Base-by-base conservation (phyloP, 2,329 filamentous ascomycete species). In the Aspergillus pseudonomiae region DNA sequence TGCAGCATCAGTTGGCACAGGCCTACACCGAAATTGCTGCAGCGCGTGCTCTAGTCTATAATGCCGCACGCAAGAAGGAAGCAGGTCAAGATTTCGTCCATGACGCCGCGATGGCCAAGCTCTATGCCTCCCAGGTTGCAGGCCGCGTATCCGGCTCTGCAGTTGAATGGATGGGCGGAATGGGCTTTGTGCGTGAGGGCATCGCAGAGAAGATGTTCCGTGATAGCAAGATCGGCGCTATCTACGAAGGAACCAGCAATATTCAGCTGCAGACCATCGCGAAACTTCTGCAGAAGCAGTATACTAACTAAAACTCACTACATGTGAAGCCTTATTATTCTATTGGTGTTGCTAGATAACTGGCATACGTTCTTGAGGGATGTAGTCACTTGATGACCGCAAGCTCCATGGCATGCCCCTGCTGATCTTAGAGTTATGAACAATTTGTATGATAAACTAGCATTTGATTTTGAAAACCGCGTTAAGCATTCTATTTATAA, bases 101-200 rank as follows among this genome's bases (percentile, higher is more conserved):
- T 77, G 95, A 99, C 74, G 95, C 95, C 11, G 95, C 95, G 71
- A 99, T 99, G 95, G 95, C 95, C 60, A 99, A 99, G 85, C 85
- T 99, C 61, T 97, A 91, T 77, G 89, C 95, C 2, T 95, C 92
- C 5, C 95, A 99, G 81, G 93, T 99, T 36, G 95, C 95, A 0
- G 91, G 92, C 24, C 89, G 88, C 60, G 94, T 99, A 24, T 91
- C 90, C 61, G 89, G 94, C 7, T 86, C 91, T 56, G 95, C 94
- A 0, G 88, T 99, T 32, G 95, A 99, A 82, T 99, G 95, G 95
- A 98, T 98, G 94, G 95, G 95, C 55, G 95, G 95, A 50, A 98
- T 99, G 95, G 95, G 95, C 53, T 99, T 99, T 73, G 95, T 99
- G 19, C 85, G 95, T 52, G 95, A 99, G 79, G 95, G 95, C 0